A percentile compares a stretch with the other conserved stretches of the same genome.
Conservation (phyloP, 2,329 filamentous ascomycete species). For the Diaporthe longicolla region DNA sequence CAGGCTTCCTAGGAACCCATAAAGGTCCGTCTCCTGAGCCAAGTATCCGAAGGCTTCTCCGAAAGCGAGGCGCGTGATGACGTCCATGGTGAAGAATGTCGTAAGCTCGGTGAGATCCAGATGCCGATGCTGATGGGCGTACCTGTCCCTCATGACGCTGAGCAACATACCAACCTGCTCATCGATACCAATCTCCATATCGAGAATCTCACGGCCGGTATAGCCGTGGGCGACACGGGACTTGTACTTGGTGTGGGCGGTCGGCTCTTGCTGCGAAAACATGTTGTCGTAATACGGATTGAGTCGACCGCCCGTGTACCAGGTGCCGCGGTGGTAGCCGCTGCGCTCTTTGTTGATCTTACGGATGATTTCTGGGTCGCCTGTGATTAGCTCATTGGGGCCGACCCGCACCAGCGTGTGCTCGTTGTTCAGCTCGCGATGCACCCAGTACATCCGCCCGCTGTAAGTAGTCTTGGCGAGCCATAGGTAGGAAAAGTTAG, state of each 20-base stretch:
- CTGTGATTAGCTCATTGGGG: slow-evolving; percentile 46
- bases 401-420: slow-evolving; percentile 49
- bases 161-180: slow-evolving; percentile 4
- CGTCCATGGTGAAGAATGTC: slow-evolving; percentile 63
- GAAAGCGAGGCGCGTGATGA: slow-evolving; percentile 61
- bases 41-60: slow-evolving; percentile 60
- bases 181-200: slow-evolving; percentile 33
- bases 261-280: slow-evolving; percentile 38
- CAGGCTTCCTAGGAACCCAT: slow-evolving; percentile 57
- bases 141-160: not conserved
- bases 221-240: slow-evolving; percentile 11
- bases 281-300: slow-evolving; percentile 37
- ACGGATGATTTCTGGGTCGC: slow-evolving; percentile 45
- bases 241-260: slow-evolving; percentile 49
- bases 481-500: slow-evolving; percentile 53
- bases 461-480: slow-evolving; percentile 45
- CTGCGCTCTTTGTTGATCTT: slow-evolving; percentile 33
- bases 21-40: slow-evolving; percentile 56
- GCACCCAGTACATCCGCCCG: slow-evolving; percentile 46
- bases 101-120: slow-evolving; percentile 60
- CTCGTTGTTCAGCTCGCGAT: slow-evolving; percentile 44
- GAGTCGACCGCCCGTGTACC: slow-evolving; percentile 28
- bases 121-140: slow-evolving; percentile 45
- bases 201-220: slow-evolving; percentile 30
- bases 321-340: slow-evolving; percentile 8